Conservation (phyloP, 2,329 filamentous ascomycete genomes). For the Leptographium radiaticola region DNA sequence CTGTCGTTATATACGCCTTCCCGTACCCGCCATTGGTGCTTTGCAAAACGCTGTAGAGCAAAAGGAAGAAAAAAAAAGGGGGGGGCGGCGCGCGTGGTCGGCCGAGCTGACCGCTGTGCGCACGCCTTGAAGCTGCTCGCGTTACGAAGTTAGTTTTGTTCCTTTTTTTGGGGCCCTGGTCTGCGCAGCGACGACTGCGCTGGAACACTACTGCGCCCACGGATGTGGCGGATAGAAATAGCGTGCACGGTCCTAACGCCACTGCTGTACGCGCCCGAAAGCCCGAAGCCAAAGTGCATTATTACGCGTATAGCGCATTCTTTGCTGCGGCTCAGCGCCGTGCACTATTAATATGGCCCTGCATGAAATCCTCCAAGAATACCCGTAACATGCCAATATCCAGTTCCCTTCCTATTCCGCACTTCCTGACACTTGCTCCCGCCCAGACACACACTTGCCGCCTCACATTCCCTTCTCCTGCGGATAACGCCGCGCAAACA, state of each 20-base stretch:
- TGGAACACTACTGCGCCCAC: neutral
- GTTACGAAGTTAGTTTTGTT: neutral
- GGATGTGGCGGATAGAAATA: neutral
- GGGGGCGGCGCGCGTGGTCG: neutral
- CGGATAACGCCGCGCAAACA: slow-evolving; percentile 66
- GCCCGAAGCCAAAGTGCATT: neutral
- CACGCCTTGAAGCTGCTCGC: neutral
- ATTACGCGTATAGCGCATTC: neutral
- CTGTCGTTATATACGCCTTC: neutral
- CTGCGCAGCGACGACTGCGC: neutral
- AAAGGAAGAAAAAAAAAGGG: neutral
- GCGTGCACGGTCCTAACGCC: neutral
- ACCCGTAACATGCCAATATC: neutral
- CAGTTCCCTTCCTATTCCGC: neutral
- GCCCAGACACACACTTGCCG: slow-evolving; percentile 19
- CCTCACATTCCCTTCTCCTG: too few relatives aligned
- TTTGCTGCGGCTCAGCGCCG: too few relatives aligned
- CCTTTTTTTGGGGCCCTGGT: neutral
- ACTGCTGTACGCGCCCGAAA: too few relatives aligned
- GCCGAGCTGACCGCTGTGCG: neutral
- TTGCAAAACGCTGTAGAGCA: neutral
- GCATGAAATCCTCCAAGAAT: too few relatives aligned
- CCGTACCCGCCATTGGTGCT: neutral
- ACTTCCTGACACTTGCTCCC: slow-evolving; percentile 30
- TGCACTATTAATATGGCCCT: too few relatives aligned